Conservation (phyloP, 108 stramenopile species). For the Fistulifera pelliculosa region DNA sequence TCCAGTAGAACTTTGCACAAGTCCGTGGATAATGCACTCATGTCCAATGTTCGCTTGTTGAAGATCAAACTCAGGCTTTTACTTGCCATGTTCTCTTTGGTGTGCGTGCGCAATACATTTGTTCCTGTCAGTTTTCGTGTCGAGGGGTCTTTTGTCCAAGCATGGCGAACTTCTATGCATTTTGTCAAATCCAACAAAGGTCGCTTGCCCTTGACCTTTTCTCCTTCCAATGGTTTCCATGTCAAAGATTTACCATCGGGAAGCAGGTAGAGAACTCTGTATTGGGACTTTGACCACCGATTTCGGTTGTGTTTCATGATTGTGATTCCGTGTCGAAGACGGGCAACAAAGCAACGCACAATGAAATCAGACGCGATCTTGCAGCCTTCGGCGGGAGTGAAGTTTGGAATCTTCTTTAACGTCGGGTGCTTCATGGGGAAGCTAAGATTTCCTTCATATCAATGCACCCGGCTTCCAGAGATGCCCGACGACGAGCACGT, state of each 20-base stretch:
- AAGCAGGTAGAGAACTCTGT: constrained; percentile 42
- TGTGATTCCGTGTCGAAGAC: constrained; percentile 47
- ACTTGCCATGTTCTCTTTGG: constrained; percentile 39
- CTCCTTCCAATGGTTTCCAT: constrained; percentile 57
- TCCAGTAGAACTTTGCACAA: constrained; percentile 63
- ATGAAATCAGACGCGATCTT: constrained; percentile 61
- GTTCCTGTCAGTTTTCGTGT: constrained; percentile 53
- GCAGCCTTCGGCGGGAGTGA: constrained; percentile 53
- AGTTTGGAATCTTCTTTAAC: constrained; percentile 19
- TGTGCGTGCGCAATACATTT: constrained; percentile 38
- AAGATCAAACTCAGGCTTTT: constrained; percentile 52
- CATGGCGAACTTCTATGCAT: constrained; percentile 50
- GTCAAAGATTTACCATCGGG: constrained; percentile 42
- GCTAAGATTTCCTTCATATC: constrained; percentile 1
- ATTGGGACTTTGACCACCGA: constrained; percentile 51
- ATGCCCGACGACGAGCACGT: constrained; percentile 6
- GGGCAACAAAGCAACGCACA: constrained; percentile 54
- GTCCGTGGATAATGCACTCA: constrained; percentile 49
- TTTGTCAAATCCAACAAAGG: constrained; percentile 49
- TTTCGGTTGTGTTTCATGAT: constrained; percentile 54
- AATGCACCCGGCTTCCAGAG: constrained; percentile 1
- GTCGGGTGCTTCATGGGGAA: background rate
- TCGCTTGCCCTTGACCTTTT: constrained; percentile 32
- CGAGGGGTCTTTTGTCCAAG: constrained; percentile 50
- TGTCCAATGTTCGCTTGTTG: constrained; percentile 48